Evolutionary conservation across 208 protist genomes (phyloP).

Genomic region (Leishmania guyanensis): DNA sequence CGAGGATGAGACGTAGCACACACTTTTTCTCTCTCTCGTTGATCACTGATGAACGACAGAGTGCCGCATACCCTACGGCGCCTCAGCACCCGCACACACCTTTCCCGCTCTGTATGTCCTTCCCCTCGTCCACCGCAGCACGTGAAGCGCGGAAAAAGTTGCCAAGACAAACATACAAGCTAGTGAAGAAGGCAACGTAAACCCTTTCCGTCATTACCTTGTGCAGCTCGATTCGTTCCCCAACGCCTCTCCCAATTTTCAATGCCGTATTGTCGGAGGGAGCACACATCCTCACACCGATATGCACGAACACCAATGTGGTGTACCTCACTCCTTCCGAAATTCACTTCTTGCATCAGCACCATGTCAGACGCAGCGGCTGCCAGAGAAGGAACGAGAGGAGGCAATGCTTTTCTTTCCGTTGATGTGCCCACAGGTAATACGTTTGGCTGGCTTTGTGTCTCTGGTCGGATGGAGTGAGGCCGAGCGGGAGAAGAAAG

Average conservation of each 20-base stretch:
- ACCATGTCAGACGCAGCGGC: neutral
- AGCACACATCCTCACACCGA: neutral
- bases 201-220: neutral
- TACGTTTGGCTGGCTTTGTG: neutral
- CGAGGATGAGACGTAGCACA: conserved; percentile 25
- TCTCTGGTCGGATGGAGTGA: neutral
- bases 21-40: neutral
- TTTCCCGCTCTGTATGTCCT: neutral
- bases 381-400: neutral
- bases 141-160: too few species aligned
- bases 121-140: neutral
- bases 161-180: neutral
- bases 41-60: neutral
- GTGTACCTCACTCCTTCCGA: neutral
- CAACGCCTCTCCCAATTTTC: neutral
- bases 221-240: neutral
- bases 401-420: neutral
- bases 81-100: neutral
- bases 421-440: neutral
- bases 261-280: neutral
- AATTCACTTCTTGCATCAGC: neutral
- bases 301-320: neutral
- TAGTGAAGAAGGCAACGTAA: neutral
- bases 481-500: neutral
- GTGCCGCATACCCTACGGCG: neutral